A percentile compares a stretch with the other conserved stretches of the same genome.
Evolutionary conservation across 2,329 filamentous ascomycete species (phyloP).

Genomic region (Aspergillus pseudonomiae): DNA sequence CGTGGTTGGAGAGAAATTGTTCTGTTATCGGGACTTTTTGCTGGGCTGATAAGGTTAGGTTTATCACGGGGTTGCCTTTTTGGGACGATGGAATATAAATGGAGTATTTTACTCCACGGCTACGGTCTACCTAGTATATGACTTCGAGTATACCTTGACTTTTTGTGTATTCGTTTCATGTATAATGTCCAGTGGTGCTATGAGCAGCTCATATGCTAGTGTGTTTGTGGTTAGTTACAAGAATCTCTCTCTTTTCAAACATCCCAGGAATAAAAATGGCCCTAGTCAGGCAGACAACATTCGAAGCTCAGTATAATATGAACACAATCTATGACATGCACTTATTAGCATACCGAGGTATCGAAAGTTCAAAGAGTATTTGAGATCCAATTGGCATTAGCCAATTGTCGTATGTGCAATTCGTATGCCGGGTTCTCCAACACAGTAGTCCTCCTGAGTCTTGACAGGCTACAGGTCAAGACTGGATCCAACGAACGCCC

Average conservation of each 20-base stretch:
- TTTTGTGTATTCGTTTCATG: too few relatives aligned
- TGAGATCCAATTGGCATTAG: rapidly evolving
- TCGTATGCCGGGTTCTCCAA: too few relatives aligned
- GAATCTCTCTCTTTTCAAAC: neutral
- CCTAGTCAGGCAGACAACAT: neutral
- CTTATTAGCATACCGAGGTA: neutral
- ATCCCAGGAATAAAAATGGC: neutral
- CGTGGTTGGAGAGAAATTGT: neutral
- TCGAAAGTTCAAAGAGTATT: neutral
- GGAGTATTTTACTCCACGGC: too few relatives aligned
- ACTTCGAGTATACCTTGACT: neutral
- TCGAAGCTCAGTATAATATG: neutral
- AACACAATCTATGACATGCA: neutral
- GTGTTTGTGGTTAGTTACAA: neutral
- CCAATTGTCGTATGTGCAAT: neutral
- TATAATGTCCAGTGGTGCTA: neutral
- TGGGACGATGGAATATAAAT: neutral
- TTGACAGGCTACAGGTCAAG: too few relatives aligned
- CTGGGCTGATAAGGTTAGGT: neutral
- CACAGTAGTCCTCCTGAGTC: too few relatives aligned
- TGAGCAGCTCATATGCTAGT: neutral
- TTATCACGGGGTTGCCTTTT: neutral
- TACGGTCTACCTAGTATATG: neutral
- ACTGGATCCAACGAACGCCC: too few relatives aligned
- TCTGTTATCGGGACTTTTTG: neutral